Evolutionary conservation across 139 green algal genomes (phyloP), one percentile per base, ranked within the genome.

Genomic region (Chloropicon primus): DNA sequence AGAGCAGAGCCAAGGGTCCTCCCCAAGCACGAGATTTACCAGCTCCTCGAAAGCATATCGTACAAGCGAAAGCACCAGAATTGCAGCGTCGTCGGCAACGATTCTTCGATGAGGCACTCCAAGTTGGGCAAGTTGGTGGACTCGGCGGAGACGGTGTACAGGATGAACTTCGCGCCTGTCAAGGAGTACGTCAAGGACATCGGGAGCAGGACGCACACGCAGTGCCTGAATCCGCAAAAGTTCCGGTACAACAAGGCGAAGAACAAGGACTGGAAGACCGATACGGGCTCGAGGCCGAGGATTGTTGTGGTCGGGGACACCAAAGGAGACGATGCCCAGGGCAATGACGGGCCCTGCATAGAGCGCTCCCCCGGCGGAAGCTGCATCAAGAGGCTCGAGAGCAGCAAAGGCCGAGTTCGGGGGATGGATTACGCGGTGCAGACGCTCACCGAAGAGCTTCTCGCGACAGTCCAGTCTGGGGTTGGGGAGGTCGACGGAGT

Each of bases 401-500:
- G 74, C 76, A 24, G 77, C 28, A 62, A 17, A 5, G 41, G 41
- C 41, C 53, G 54, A 22, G 54, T 76, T 25, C 23, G 23, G 24
- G 54, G 25, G 24, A 80, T 80, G 76, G 24, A 80, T 23, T 24
- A 53, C 54, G 26, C 29, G 2, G 76, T 80, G 2, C 76, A 80
- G 28, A 26, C 24, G 26, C 22, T 80, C 22, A 74, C 76, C 22
- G 76, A 80, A 41, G 76, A 80, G 29, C 54, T 80, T 22, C 76
- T 80, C 10, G 26, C 26, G 23, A 80, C 76, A 28, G 27, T 80
- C 24, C 76, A 80, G 54, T 24, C 10, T 17, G 74, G 74, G 23
- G 74, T 77, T n/a, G 74, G 74, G 5, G 74, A 77, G 74, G 77
- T 79, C 23, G 73, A 81, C 25, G 72, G 72, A 1, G 77, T 81